Evolutionary conservation across 2,329 filamentous ascomycete species (phyloP), one percentile per base, ranked within the genome.

Genomic region (Botrytis sinoallii): DNA sequence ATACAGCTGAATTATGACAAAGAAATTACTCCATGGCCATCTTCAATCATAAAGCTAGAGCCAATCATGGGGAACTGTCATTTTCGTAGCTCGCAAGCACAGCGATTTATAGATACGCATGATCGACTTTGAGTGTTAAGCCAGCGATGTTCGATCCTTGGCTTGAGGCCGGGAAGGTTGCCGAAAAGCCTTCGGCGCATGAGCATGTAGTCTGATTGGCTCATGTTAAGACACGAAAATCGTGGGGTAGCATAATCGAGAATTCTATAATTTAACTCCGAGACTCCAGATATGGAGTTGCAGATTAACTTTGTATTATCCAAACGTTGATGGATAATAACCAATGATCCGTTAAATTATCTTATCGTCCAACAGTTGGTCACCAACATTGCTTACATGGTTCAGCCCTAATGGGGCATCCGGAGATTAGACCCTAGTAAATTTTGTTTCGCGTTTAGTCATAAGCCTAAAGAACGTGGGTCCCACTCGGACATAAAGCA

Each of bases 371-470:
- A 55, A 67, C 65, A 55, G 32, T 67, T 67, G 46, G 46, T 52
- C 32, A 52, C 44, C 46, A 52, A 67, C 64, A 40, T 40, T 40
- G 32, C 44, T 55, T 55, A 40, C 65, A 67, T 55, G 35, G 46
- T 10, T 48, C 22, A 35, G 46, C n/a, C 65, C 29, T 22, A 29
- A 55, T 22, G 46, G 65, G 65, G 46, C 14, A 12, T 55, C 46
- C 65, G 65, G 65, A 67, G 65, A 67, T 67, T 67, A 67, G 46
- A 67, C 46, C 65, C 65, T 67, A 55, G 65, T 55, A n/a, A 55
- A 67, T 55, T 35, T 25, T 67, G 46, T 29, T 67, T 55, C 46
- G 46, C 46, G 32, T n/a, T 67, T 40, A 67, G 35, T 40, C 25
- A 10, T 55, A 40, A 35, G 42, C 46, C 16, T 67, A 35, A 29